Evolutionary conservation across 129 eudicot species (phyloP).

Genomic region (Artemisia tridentata): DNA sequence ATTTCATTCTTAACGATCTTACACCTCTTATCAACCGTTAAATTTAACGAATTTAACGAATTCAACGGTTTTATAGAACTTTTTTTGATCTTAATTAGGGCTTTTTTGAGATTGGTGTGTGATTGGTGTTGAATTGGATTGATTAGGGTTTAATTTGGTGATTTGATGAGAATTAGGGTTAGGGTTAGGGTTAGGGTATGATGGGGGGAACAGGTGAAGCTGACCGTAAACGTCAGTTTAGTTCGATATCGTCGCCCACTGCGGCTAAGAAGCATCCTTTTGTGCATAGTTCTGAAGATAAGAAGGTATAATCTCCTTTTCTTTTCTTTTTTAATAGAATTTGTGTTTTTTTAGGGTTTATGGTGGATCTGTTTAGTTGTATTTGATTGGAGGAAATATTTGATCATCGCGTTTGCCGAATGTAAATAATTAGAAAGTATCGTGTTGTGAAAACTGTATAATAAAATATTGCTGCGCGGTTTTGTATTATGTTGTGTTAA

Average conservation of each 20-base stretch:
- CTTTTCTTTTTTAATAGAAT: background rate
- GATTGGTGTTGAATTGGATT: background rate
- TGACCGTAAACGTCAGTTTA: conserved; percentile 79
- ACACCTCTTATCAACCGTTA: conserved; percentile 10
- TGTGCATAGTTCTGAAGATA: conserved; percentile 64
- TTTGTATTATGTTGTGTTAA: no score
- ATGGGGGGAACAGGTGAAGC: conserved; percentile 88
- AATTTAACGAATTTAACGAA: background rate
- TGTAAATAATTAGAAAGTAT: background rate
- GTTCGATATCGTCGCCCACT: conserved; percentile 67
- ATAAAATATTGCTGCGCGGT: no score
- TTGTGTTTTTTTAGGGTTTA: conserved; percentile 30
- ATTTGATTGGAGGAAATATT: background rate
- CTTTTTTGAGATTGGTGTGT: background rate
- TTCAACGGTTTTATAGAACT: background rate
- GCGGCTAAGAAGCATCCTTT: conserved; percentile 67
- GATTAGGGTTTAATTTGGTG: no score
- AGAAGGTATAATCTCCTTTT: conserved; percentile 65
- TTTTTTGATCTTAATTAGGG: conserved; percentile 18
- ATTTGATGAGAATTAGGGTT: conserved; percentile 21
- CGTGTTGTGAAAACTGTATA: no score
- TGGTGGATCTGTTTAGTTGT: conserved; percentile 13
- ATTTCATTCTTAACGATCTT: conserved; percentile 4
- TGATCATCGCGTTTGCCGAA: background rate
- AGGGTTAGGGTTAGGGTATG: conserved; percentile 22